Base-by-base conservation (phyloP, 2,329 filamentous ascomycete genomes). In the Leptodontidium sp. region DNA sequence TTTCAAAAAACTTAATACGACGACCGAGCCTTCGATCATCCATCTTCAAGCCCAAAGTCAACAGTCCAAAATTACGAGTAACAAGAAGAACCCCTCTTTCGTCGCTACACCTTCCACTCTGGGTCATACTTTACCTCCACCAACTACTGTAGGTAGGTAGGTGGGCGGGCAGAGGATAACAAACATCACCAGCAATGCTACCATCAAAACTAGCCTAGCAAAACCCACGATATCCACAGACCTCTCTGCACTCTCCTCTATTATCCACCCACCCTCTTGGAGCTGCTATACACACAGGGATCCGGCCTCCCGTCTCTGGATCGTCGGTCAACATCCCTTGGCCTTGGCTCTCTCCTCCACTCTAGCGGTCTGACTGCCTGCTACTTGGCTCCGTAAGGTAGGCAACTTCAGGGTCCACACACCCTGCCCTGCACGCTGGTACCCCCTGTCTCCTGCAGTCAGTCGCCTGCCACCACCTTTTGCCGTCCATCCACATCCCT, bases 21-120 rank as follows among this genome's bases (percentile, higher is more conserved):
- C 21, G 21, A 21, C 21, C 21, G 7, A 15, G 11, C 11, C n/a
- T 12, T n/a, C 2, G n/a, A 50, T 21, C 5, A 26, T 21, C 8
- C 3, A 11, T 47, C 15, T n/a, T 17, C 45, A 47, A 38, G 17
- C 21, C 21, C 21, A 21, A 21, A 21, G 21, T 21, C 21, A 21
- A 21, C 21, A n/a, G 9, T 17, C 17, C 32, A 12, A 58, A 40
- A 58, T 24, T 58, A 17, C 35, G 9, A 43, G 38, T n/a, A 58
- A 58, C 35, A 24, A 24, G 9, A 50, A 11, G 5, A 47, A 40
- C 57, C 57, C 57, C 57, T 59, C 57, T 59, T 26, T 40, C 21
- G 57, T 59, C 57, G 57, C 57, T 59, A 59, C 57, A 59, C 57
- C 57, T 59, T 59, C 57, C 38, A 26, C 35, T 59, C 21, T 21